A percentile compares a stretch with the other conserved stretches of the same genome.
Evolutionary conservation across 805 yeast genomes (phyloP).

Genomic region (Candida piceae): DNA sequence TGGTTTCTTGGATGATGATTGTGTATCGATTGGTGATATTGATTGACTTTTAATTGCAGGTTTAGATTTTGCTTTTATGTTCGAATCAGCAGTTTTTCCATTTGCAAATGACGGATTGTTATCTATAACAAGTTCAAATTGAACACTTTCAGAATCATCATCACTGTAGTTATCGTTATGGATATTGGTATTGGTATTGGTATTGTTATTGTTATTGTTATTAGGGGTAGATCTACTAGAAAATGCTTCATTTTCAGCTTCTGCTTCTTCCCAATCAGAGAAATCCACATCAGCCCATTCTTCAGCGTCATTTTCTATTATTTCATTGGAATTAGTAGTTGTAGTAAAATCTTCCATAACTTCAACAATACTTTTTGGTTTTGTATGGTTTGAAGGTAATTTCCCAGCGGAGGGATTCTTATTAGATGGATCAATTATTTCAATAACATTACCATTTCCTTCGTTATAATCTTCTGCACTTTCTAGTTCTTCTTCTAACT

Average conservation of each 20-base stretch:
- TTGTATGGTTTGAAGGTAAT: too few species aligned
- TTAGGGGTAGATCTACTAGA: background rate
- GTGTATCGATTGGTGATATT: background rate
- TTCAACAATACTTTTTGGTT: constrained; percentile 4
- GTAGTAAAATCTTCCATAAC: constrained; percentile 3
- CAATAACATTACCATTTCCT: background rate
- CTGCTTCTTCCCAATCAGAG: constrained; percentile 26
- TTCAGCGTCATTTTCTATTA: constrained; percentile 8
- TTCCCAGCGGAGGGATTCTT: constrained; percentile 1
- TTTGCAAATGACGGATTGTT: constrained; percentile 11
- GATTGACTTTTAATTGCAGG: background rate
- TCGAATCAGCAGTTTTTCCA: too few species aligned
- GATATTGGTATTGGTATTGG: background rate
- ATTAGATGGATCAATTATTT: background rate
- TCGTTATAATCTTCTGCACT: constrained; percentile 1
- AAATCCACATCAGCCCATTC: constrained; percentile 19
- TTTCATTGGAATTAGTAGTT: background rate
- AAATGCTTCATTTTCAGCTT: background rate
- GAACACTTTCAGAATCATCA: constrained; percentile 1
- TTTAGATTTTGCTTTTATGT: too few species aligned
- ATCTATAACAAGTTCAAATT: constrained; percentile 20
- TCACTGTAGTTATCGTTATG: too few species aligned
- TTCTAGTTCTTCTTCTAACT: constrained; percentile 21
- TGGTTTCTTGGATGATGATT: constrained; percentile 5
- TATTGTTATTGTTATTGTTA: constrained; percentile 3